Evolutionary conservation across 257 asterid species (phyloP), one percentile per base, ranked within the genome.

Genomic region (Ocimum tenuiflorum): DNA sequence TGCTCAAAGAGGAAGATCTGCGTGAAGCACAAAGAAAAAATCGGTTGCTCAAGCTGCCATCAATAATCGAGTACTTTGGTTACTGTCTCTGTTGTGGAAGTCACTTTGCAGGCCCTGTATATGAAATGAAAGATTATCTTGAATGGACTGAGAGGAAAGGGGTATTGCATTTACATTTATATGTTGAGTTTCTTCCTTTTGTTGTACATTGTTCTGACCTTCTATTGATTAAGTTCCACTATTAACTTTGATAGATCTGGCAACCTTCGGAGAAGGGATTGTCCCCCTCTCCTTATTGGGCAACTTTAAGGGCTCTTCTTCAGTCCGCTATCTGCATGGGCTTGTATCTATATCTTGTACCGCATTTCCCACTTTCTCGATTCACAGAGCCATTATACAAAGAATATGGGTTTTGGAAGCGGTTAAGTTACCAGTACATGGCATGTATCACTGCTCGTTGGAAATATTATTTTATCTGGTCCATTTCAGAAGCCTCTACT

Each of bases 21-120:
- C 89, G 91, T 0, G 96, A 82, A 63, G 80, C 95, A 46, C 99
- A 91, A 69, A 85, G 70, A 85, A 90, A 88, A 79, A 83, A 94
- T 38, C 86, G 95, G 69, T 75, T 94, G 80, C 66, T 78, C 62
- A 80, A 83, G 65, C 76, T 88, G 75, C 99, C 99, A 52, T 88
- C 97, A 36, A 27, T 91, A 51, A 72, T 88, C 17, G 97, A 94
- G 71, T 94, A 94, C 69, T 12, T 53, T 57, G 99, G 97, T 51
- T 91, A 79, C 70, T 94, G 99, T 75, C 88, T 94, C 54, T 90
- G 95, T 69, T 91, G 99, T 58, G 99, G 96, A 73, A 94, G 92
- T 69, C 99, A 94, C 83, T 91, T 94, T 82, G 99, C 99, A 38
- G 99, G 99, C 73, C 99, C 99, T 33, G 97, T 94, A 38, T 94